Conservation (phyloP, 176 grass and related monocot species). For the Juncus effusus region DNA sequence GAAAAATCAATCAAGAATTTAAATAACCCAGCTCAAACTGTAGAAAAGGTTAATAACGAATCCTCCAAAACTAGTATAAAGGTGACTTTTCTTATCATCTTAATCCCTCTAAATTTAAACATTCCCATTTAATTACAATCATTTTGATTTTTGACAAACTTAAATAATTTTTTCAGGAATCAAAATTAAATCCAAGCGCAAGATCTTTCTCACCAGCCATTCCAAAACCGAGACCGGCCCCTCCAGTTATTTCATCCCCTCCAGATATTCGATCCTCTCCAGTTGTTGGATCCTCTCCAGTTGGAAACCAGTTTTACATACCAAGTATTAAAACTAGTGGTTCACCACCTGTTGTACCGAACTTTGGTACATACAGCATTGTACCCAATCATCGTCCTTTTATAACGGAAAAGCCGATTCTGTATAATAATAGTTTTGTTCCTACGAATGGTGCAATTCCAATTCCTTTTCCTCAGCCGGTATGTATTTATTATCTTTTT, state of each 20-base stretch:
- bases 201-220: slow-evolving; percentile 77
- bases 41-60: not conserved
- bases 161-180: slow-evolving; percentile 56
- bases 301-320: slow-evolving; percentile 43
- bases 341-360: slow-evolving; percentile 47
- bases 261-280: no score
- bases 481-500: slow-evolving; percentile 1
- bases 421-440: slow-evolving; percentile 53
- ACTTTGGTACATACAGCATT: slow-evolving; percentile 47
- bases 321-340: slow-evolving; percentile 34
- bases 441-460: slow-evolving; percentile 44
- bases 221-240: slow-evolving; percentile 43
- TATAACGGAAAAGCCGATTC: slow-evolving; percentile 47
- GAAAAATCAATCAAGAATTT: slow-evolving; percentile 22
- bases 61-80: slow-evolving; percentile 8
- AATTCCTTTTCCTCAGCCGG: slow-evolving; percentile 25
- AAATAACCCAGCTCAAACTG: not conserved
- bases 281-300: slow-evolving; percentile 13
- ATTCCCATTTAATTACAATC: not conserved
- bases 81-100: not conserved
- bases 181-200: slow-evolving; percentile 85
- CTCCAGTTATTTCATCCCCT: slow-evolving; percentile 18
- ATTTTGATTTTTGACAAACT: slow-evolving; percentile 18
- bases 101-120: slow-evolving; percentile 2
- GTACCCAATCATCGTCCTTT: slow-evolving; percentile 37